Evolutionary conservation across 805 yeast genomes (phyloP).

Genomic region (Yamadazyma takamatsuzukensis): DNA sequence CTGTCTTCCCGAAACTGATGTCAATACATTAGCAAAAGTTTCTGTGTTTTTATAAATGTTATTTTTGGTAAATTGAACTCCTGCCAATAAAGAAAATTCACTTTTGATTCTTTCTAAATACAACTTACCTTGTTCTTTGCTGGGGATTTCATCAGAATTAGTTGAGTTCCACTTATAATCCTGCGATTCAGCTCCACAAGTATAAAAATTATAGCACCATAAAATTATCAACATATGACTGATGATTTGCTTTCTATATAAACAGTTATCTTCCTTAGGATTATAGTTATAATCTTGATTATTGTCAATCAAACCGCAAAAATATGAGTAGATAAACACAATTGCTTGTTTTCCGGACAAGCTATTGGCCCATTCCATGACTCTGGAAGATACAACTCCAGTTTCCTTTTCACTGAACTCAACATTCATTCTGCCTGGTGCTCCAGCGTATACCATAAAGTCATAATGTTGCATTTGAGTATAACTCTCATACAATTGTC

Average conservation of each 20-base stretch:
- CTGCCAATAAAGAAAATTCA: constrained; percentile 10
- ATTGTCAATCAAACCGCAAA: constrained; percentile 6
- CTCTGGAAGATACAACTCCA: constrained; percentile 43
- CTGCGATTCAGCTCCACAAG: constrained; percentile 11
- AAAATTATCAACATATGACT: constrained; percentile 11
- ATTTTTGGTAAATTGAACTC: constrained; percentile 7
- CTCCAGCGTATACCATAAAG: constrained; percentile 25
- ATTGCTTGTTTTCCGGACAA: constrained; percentile 47
- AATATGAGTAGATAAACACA: constrained; percentile 26
- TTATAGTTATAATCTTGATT: constrained; percentile 3
- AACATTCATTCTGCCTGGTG: constrained; percentile 43
- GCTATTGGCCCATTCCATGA: constrained; percentile 50
- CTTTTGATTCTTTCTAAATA: constrained; percentile 8
- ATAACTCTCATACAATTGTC: constrained; percentile 20
- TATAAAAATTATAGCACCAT: constrained; percentile 11
- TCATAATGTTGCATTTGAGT: constrained; percentile 23
- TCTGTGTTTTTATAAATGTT: constrained; percentile 7
- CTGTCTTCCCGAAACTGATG: constrained; percentile 5
- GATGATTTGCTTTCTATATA: constrained; percentile 13
- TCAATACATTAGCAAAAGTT: constrained; percentile 8
- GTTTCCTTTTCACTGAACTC: constrained; percentile 30
- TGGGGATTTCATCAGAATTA: constrained; percentile 5
- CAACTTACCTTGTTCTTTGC: constrained; percentile 9
- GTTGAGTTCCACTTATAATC: constrained; percentile 1
- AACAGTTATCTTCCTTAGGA: constrained; percentile 10